These are phyloP conservation scores for Trichoderma virens DNA, from an alignment of 495 filamentous ascomycete species.

Conservation along the genomic window DNA sequence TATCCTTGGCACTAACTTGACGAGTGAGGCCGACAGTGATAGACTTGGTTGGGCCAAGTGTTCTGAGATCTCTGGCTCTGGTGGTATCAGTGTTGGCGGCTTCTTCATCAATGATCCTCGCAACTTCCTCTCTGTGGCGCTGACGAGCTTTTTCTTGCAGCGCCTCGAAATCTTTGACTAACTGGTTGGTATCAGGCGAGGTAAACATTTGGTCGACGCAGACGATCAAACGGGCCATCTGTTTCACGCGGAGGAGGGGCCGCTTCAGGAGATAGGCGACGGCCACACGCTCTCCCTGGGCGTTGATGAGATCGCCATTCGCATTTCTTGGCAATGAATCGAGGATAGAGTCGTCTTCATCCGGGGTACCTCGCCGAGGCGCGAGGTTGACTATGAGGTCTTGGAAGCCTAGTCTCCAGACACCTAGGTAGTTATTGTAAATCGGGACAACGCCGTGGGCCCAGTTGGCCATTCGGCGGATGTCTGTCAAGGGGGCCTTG, in stretches of 20 bases:
- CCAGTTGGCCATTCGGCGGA: slow-evolving; percentile 68
- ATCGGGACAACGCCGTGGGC: slow-evolving; percentile 64
- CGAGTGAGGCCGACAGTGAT: slow-evolving; percentile 64
- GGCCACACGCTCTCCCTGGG: slow-evolving; percentile 82
- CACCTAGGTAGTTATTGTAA: slow-evolving; percentile 80
- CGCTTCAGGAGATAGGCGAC: slow-evolving; percentile 89
- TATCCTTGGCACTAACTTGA: slow-evolving; percentile 79
- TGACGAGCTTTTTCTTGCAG: slow-evolving; percentile 69
- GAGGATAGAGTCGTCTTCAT: slow-evolving; percentile 51
- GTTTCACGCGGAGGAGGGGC: slow-evolving; percentile 81
- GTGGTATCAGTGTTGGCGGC: slow-evolving; percentile 76
- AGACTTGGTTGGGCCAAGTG: slow-evolving; percentile 57
- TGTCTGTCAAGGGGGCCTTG: slow-evolving; percentile 62
- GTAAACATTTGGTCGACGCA: slow-evolving; percentile 21
- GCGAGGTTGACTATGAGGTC: slow-evolving; percentile 92
- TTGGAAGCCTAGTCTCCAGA: slow-evolving; percentile 92
- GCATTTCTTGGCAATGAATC: slow-evolving; percentile 68
- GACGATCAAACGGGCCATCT: slow-evolving; percentile 76
- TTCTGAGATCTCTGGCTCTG: slow-evolving; percentile 68
- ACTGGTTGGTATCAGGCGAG: slow-evolving; percentile 22
- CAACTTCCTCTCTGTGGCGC: slow-evolving; percentile 76
- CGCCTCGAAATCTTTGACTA: slow-evolving; percentile 48
- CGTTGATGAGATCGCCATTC: slow-evolving; percentile 68
- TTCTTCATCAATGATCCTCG: slow-evolving; percentile 83
- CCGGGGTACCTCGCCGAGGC: slow-evolving; percentile 44